These are phyloP conservation scores for Paratinospora sagittata DNA, from an alignment of 164 flowering plant species.

Conservation along the genomic window DNA sequence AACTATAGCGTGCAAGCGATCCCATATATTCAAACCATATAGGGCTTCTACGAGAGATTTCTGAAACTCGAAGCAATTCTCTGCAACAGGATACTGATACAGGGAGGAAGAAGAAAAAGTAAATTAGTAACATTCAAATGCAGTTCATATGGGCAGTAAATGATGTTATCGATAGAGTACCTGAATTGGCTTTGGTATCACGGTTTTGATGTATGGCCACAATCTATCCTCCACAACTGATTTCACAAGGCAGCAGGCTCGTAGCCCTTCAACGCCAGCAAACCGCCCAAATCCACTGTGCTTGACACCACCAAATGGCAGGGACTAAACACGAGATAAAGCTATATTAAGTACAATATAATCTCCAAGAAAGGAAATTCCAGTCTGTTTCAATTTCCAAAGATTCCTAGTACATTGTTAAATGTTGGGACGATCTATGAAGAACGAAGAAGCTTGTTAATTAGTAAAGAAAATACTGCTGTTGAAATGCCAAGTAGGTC, in stretches of 20 bases:
- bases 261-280: constrained; percentile 90
- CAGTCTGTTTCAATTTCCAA: neutral
- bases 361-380: neutral
- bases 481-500: neutral
- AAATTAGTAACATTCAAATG: neutral
- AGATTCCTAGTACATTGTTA: neutral
- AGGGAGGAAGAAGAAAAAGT: neutral
- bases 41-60: constrained; percentile 79
- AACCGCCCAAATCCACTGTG: constrained; percentile 96
- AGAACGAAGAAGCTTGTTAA: neutral
- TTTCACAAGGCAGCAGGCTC: constrained; percentile 93
- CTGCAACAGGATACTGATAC: constrained; percentile 82
- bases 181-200: constrained; percentile 91
- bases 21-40: constrained; percentile 81
- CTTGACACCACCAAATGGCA: constrained; percentile 97
- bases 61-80: constrained; percentile 81
- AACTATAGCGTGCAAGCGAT: constrained; percentile 64
- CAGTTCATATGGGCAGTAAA: neutral
- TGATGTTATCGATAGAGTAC: constrained; percentile 23
- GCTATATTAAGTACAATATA: constrained; percentile 3
- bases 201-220: constrained; percentile 91
- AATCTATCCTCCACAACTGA: constrained; percentile 93
- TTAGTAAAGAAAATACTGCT: neutral
- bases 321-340: constrained; percentile 47
- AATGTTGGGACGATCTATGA: neutral